A percentile compares a stretch with the other conserved stretches of the same genome.
These are phyloP conservation scores for Pochonia chlamydosporia DNA, from an alignment of 2,329 filamentous ascomycete species.

Conservation along the genomic window DNA sequence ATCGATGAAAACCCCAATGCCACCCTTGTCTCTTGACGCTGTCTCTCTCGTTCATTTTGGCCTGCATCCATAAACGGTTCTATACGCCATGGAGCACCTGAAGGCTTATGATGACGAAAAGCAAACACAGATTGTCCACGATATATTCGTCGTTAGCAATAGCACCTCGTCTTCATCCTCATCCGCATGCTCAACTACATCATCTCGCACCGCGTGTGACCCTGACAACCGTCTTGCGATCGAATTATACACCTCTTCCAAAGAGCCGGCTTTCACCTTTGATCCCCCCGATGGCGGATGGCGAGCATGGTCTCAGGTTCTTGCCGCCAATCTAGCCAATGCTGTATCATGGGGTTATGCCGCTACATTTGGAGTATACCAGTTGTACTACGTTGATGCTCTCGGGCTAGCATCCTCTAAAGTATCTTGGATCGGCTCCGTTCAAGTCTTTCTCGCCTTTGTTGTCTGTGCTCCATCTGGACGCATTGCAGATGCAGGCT, in stretches of 20 bases:
- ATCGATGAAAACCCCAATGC: neutral
- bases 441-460: constrained; percentile 46
- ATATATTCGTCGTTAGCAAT: neutral
- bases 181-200: neutral
- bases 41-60: neutral
- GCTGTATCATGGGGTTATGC: constrained; percentile 45
- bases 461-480: constrained; percentile 42
- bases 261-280: neutral
- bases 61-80: neutral
- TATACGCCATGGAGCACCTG: neutral
- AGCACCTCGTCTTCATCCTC: neutral
- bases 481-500: constrained; percentile 44
- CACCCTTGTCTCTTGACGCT: neutral
- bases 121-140: neutral
- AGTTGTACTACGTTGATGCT: constrained; percentile 39
- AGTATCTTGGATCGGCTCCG: constrained; percentile 41
- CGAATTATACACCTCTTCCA: neutral
- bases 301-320: constrained; percentile 44
- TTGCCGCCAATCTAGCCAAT: constrained; percentile 41
- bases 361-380: constrained; percentile 47
- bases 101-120: neutral
- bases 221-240: neutral
- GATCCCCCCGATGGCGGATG: constrained; percentile 37
- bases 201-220: neutral
- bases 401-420: constrained; percentile 28